phyloP scores from a whole-genome alignment of 306 rosid genomes.

The Fagus crenata region DNA sequence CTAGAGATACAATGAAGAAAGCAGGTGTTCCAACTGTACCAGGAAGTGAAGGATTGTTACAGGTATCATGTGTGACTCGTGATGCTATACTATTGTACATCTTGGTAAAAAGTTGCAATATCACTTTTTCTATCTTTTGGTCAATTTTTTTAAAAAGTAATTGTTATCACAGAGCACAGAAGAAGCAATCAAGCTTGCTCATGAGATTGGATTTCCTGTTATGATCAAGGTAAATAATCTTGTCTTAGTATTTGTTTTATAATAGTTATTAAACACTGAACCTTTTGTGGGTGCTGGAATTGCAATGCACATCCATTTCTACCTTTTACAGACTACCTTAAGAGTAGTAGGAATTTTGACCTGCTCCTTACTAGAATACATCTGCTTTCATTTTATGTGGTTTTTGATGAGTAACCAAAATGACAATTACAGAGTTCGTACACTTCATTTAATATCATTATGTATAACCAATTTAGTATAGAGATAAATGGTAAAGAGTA shows the following conservation, averaged over 20 bases:
- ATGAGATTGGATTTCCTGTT: constrained; percentile 94
- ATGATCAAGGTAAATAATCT: constrained; percentile 81
- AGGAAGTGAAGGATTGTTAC: constrained; percentile 75
- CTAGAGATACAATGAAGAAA: constrained; percentile 90
- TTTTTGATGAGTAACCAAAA: not conserved
- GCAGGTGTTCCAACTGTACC: constrained; percentile 85
- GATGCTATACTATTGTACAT: constrained; percentile 26
- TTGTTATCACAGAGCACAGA: constrained; percentile 70
- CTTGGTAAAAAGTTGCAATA: constrained; percentile 2
- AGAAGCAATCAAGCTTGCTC: constrained; percentile 80
- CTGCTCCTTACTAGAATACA: not conserved
- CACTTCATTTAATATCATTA: no score
- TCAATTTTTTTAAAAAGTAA: not conserved
- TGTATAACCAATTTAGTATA: not conserved
- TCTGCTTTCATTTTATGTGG: not conserved
- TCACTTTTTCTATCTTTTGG: constrained; percentile 24
- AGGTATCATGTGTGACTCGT: constrained; percentile 54
- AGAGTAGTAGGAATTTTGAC: not conserved
- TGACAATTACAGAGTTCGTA: not conserved
- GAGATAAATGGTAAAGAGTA: not conserved
- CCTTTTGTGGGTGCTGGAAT: constrained; percentile 18
- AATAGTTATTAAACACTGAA: constrained; percentile 1
- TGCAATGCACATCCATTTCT: constrained; percentile 11
- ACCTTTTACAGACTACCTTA: not conserved
- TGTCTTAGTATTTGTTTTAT: constrained; percentile 12